Percentiles rank a stretch among this genome's conserved stretches.
Evolutionary conservation across 1,284 basidiomycete species (phyloP).

Genomic region (Cutaneotrichosporon sp.): DNA sequence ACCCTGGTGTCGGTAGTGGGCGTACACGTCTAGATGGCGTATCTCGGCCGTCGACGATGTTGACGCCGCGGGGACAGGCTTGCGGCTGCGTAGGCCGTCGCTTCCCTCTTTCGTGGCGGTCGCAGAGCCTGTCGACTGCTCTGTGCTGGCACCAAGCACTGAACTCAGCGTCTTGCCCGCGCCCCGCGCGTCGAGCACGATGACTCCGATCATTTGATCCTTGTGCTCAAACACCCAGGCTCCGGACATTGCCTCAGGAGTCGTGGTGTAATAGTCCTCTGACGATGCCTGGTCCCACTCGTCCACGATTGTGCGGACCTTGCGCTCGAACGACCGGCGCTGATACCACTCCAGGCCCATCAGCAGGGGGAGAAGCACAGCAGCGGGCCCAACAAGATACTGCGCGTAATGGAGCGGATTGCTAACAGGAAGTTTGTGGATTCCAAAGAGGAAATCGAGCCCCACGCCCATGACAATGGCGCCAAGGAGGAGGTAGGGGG

Average conservation of each 20-base stretch:
- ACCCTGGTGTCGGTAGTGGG: constrained; percentile 56
- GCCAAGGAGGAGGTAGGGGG: constrained; percentile 57
- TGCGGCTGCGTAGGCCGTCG: no score
- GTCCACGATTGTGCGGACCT: constrained; percentile 56
- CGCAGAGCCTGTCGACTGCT: constrained; percentile 4
- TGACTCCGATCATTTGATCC: constrained; percentile 59
- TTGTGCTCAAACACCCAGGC: constrained; percentile 63
- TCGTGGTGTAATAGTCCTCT: constrained; percentile 57
- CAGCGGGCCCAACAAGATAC: constrained; percentile 62
- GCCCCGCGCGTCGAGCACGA: constrained; percentile 61
- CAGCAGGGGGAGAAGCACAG: constrained; percentile 61
- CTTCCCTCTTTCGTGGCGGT: constrained; percentile 31
- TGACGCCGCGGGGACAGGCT: no score
- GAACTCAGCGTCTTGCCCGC: constrained; percentile 18
- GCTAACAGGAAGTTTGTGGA: not conserved
- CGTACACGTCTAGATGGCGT: constrained; percentile 69
- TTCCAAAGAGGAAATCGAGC: constrained; percentile 57
- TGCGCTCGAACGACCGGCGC: constrained; percentile 33
- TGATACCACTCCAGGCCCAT: constrained; percentile 58
- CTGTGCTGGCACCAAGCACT: no score
- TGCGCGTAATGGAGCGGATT: constrained; percentile 39
- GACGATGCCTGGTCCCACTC: constrained; percentile 58
- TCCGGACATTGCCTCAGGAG: constrained; percentile 47
- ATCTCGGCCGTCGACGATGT: constrained; percentile 61
- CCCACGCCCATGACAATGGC: constrained; percentile 60